A percentile compares a stretch with the other conserved stretches of the same genome.
These are phyloP conservation scores for Ophiostoma perfectum DNA, from an alignment of 2,329 filamentous ascomycete genomes.

Conservation along the genomic window DNA sequence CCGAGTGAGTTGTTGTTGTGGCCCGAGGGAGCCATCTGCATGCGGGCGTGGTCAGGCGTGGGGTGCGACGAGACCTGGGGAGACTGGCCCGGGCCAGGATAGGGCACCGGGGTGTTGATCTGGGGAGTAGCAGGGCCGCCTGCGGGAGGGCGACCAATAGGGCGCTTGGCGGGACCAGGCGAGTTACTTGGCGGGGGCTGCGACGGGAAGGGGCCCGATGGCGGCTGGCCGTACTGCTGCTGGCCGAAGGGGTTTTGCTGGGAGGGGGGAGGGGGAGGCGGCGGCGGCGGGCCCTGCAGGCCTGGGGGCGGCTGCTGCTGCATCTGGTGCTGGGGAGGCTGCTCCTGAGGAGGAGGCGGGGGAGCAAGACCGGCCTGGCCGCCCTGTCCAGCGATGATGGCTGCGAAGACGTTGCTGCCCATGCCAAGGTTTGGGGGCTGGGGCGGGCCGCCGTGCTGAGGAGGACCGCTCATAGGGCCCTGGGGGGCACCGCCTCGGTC, in stretches of 20 bases:
- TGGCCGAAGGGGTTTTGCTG: constrained; percentile 65
- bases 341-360: constrained; percentile 62
- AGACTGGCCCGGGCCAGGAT: constrained; percentile 74
- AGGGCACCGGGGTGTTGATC: constrained; percentile 81
- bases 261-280: constrained; percentile 54
- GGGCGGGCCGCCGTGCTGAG: constrained; percentile 70
- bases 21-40: constrained; percentile 46
- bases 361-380: constrained; percentile 80
- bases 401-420: constrained; percentile 87
- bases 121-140: constrained; percentile 80
- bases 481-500: constrained; percentile 61
- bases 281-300: constrained; percentile 49
- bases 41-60: constrained; percentile 60
- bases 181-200: constrained; percentile 82
- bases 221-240: constrained; percentile 54
- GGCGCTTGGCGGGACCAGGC: constrained; percentile 76
- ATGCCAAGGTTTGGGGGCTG: constrained; percentile 87
- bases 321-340: constrained; percentile 57
- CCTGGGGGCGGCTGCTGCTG: constrained; percentile 74
- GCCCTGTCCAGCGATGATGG: constrained; percentile 85
- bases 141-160: constrained; percentile 60
- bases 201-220: constrained; percentile 67
- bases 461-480: constrained; percentile 58
- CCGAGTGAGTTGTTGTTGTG: constrained; percentile 62
- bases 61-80: constrained; percentile 78